Evolutionary conservation across 148 eudicot genomes (phyloP).

Genomic region (Vaccinium myrtillus): DNA sequence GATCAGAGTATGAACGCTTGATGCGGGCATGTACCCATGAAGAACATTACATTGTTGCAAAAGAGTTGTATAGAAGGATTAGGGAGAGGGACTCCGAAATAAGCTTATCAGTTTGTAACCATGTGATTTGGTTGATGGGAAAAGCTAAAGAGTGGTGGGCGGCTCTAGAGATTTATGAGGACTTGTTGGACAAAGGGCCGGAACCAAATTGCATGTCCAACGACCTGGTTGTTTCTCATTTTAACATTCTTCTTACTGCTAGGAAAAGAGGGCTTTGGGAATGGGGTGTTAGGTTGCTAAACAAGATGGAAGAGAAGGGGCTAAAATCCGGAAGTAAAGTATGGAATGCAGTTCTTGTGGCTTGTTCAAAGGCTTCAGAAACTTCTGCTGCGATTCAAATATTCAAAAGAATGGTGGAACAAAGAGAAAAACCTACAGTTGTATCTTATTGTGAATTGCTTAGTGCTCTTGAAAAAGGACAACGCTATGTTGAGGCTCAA

Average conservation of each 20-base stretch:
- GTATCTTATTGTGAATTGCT: constrained; percentile 87
- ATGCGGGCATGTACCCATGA: constrained; percentile 88
- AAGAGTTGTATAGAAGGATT: constrained; percentile 72
- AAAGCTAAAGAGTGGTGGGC: constrained; percentile 98
- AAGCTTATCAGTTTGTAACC: constrained; percentile 90
- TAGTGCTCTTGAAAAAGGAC: constrained; percentile 93
- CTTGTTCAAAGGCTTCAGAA: constrained; percentile 97
- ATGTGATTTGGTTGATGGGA: constrained; percentile 90
- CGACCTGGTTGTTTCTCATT: constrained; percentile 77
- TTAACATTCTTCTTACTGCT: constrained; percentile 65
- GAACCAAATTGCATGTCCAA: constrained; percentile 77
- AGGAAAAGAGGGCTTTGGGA: constrained; percentile 82
- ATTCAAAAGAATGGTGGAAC: constrained; percentile 77
- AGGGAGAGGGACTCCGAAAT: constrained; percentile 61
- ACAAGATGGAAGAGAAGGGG: constrained; percentile 93
- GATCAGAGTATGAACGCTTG: constrained; percentile 67
- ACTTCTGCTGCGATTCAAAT: constrained; percentile 74
- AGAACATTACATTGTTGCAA: constrained; percentile 71
- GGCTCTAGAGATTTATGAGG: constrained; percentile 87
- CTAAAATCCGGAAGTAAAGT: constrained; percentile 74
- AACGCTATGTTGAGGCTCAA: constrained; percentile 67
- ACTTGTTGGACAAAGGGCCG: constrained; percentile 84
- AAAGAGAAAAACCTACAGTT: constrained; percentile 82
- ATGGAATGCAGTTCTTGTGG: constrained; percentile 93
- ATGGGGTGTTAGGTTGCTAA: constrained; percentile 75